Base-by-base conservation (phyloP, 192 early-diverging fungal species). In the Coemansia guatemalensis region DNA sequence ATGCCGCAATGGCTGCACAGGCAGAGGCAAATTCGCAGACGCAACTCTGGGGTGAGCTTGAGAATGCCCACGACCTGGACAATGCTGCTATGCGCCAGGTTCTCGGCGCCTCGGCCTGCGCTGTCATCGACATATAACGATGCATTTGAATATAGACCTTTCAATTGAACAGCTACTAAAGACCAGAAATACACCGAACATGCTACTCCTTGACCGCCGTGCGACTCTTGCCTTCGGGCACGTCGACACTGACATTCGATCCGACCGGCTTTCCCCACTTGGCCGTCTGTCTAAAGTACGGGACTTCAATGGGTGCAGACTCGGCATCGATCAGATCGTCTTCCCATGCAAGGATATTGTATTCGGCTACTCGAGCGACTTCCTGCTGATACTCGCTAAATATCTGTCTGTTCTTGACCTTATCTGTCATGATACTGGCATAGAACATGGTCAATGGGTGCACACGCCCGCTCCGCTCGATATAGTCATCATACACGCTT, bases 11-110 rank as follows among this genome's bases (percentile, higher is more conserved):
- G 48, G 94, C 94, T 1, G 90, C 94, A 0, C 87, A 89, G 48
- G 85, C 95, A 9, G 96, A 99, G 72, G 87, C 92, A 3, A 76
- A 82, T 65, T 82, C 92, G 17, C 96, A 99, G 82, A 97, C 93
- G 41, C 83, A 88, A 32, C 84, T 84, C 33, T 99, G 94, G 95
- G 96, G 96, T 27, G 88, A 91, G 70, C 91, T 95, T 9, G 90
- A 93, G 74, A 91, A 93, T 67, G 87, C 78, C 6, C 78, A 81
- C 63, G 78, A 81, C 48, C 64, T 81, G 23, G 73, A 75, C 54
- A 71, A 81, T 21, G 73, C 72, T 2, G 78, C 72, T n/a, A 68
- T 89, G 25, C 88, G 85, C 60, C 84, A 88, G 67, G 88, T 87
- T 54, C 78, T 95, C n/a, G 91, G 90, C 25, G 85, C 90, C n/a